Evolutionary conservation across 2,329 filamentous ascomycete genomes (phyloP), one percentile per base, ranked within the genome.

Genomic region (Bipolaris cookei): DNA sequence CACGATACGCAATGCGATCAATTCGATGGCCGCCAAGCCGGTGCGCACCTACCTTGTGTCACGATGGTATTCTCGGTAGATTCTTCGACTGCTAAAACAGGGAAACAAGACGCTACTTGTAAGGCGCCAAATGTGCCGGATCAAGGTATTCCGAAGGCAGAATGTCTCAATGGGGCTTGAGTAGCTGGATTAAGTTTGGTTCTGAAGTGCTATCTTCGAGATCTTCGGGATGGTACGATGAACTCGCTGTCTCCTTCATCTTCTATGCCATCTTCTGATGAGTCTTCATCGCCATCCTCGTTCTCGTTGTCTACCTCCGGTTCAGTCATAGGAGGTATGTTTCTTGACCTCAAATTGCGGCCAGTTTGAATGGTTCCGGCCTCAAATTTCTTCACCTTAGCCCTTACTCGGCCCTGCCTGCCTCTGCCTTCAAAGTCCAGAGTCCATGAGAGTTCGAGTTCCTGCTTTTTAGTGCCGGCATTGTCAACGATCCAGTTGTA

Each of bases 401-500:
- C 66, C 42, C 71, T 69, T 14, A 76, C 74, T 18, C 77, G 66
- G 0, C 75, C 76, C 73, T 79, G 79, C 25, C 74, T 75, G 0
- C 77, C 78, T 43, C 71, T 73, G 0, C 73, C 75, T 7, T 75
- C 68, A 51, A 81, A 81, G 51, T 78, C 74, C 44, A 82, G 56
- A 34, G 59, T 72, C 79, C 80, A 82, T 4, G 77, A 73, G 35
- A 81, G 61, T 32, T 71, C 71, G 21, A 81, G 60, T 47, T 13
- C 64, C 1, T 71, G 70, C 43, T 76, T 75, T 8, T 59, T 63
- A 13, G 70, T 71, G 18, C 70, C 65, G 7, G 75, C 75, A 21
- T 78, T 76, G 16, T 74, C 71, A 4, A 74, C 73, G 1, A 81
- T 67, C 80, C 80, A 82, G 4, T 65, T 71, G 50, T 79, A 82